Evolutionary conservation across 129 eudicot species (phyloP), one percentile per base, ranked within the genome.

Genomic region (Escallonia herrerae): DNA sequence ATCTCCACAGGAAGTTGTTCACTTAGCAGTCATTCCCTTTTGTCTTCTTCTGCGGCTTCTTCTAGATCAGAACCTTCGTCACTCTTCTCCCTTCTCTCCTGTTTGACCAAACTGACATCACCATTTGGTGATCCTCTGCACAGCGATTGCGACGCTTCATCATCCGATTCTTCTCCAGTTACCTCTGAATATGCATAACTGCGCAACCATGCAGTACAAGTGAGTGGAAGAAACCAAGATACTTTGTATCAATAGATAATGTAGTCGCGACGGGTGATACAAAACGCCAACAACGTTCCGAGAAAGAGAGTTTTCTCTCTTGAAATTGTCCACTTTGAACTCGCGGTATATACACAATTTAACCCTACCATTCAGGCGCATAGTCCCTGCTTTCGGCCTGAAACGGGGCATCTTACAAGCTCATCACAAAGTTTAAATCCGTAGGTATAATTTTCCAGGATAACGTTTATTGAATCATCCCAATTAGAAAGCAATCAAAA

Each of bases 141-240:
- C 22, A 94, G 79, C 40, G 97, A 79, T 82, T 94, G 90, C 6
- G 74, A 72, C 89, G 86, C 99, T 72, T 93, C 96, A 14, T 75
- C 95, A 40, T 86, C 91, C 11, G 74, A 80, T 58, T 86, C 91
- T 10, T 79, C 93, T 43, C 82, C 97, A 80, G 64, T 86, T 50
- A 66, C 85, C 39, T 81, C 90, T 43, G 87, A 79, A 65, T 94
- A 94, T 7, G 99, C 97, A 38, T 94, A 94, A 53, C 97, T 94
- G 86, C 52, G 50, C 37, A 58, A 54, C 9, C 5, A 44, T 33
- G 7, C 10, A 42, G 22, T 15, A 33, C 60, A 60, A 38, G 37
- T 66, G 38, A 56, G 63, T 12, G 50, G 48, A 66, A 60, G 9
- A 58, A 22, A 22, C 33, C 33, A 22, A 22, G 33, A 22, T 0